Percentiles rank a stretch among this genome's conserved stretches.
Conservation (phyloP, 768 basidiomycete species). For the Gymnopilus dilepis region DNA sequence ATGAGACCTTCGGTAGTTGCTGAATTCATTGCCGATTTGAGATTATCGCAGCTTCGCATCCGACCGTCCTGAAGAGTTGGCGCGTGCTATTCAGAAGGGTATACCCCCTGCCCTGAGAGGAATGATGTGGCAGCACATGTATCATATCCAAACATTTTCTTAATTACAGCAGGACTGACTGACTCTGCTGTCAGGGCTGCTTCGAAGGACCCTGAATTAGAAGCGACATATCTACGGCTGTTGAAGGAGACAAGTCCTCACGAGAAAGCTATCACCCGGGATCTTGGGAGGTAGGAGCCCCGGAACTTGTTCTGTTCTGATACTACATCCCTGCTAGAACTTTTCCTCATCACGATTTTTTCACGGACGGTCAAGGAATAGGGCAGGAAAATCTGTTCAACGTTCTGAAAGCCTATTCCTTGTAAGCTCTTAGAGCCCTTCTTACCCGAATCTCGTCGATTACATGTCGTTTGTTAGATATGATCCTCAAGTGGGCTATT, state of each 20-base stretch:
- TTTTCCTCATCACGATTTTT: conserved; percentile 96
- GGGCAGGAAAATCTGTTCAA: conserved; percentile 98
- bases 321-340: conserved; percentile 55
- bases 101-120: conserved; percentile 88
- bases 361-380: conserved; percentile 91
- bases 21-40: conserved; percentile 27
- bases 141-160: conserved; percentile 18
- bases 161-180: conserved; percentile 12
- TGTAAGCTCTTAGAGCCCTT: conserved; percentile 67
- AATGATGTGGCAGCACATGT: conserved; percentile 98
- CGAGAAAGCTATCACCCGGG: conserved; percentile 93
- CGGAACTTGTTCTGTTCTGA: conserved; percentile 14
- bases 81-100: conserved; percentile 89
- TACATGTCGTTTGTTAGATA: conserved; percentile 66
- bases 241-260: conserved; percentile 86
- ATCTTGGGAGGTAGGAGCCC: conserved; percentile 74
- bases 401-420: conserved; percentile 95
- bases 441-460: no score
- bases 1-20: not conserved
- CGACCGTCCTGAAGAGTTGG: conserved; percentile 76
- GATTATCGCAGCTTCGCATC: conserved; percentile 92
- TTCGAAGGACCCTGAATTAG: conserved; percentile 89
- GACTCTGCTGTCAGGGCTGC: conserved; percentile 66
- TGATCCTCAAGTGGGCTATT: conserved; percentile 95
- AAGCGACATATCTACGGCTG: conserved; percentile 79